phyloP scores from a whole-genome alignment of 345 rosid species.

The Salix brachista region DNA sequence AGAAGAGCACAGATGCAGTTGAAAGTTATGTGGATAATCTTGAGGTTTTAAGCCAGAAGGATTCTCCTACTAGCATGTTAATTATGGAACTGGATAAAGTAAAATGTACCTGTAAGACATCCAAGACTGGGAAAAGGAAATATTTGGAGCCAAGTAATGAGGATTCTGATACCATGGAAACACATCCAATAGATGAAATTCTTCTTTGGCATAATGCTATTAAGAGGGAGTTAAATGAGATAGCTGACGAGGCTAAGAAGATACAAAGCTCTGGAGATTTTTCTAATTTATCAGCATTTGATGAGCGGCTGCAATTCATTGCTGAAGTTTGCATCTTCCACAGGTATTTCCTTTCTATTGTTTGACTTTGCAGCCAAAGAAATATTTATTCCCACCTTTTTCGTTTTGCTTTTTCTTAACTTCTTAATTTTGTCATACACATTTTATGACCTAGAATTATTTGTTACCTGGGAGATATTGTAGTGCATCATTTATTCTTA shows the following conservation, averaged over 20 bases:
- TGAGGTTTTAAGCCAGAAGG: slow-evolving; percentile 30
- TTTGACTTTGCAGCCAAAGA: neutral
- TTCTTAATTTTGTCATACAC: neutral
- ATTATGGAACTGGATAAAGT: slow-evolving; percentile 33
- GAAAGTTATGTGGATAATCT: slow-evolving; percentile 33
- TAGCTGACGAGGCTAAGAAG: slow-evolving; percentile 78
- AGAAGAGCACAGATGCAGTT: slow-evolving; percentile 22
- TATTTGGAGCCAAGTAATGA: slow-evolving; percentile 42
- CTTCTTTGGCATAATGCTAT: slow-evolving; percentile 89
- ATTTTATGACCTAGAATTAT: neutral
- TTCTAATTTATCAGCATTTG: slow-evolving; percentile 62
- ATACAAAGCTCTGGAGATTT: slow-evolving; percentile 76
- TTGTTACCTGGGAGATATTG: neutral
- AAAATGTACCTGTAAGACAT: slow-evolving; percentile 47
- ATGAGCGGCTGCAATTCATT: slow-evolving; percentile 76
- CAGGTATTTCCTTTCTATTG: slow-evolving; percentile 43
- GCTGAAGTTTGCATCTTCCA: slow-evolving; percentile 92
- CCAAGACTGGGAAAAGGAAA: slow-evolving; percentile 72
- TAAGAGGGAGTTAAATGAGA: slow-evolving; percentile 67
- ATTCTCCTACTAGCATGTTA: slow-evolving; percentile 35
- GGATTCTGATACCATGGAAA: slow-evolving; percentile 27
- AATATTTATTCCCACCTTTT: neutral
- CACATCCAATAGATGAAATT: slow-evolving; percentile 75
- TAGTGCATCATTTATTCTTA: neutral
- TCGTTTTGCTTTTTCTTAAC: neutral